Conservation (phyloP, 192 early-diverging fungal genomes). For the Nowakowskiella sp. region DNA sequence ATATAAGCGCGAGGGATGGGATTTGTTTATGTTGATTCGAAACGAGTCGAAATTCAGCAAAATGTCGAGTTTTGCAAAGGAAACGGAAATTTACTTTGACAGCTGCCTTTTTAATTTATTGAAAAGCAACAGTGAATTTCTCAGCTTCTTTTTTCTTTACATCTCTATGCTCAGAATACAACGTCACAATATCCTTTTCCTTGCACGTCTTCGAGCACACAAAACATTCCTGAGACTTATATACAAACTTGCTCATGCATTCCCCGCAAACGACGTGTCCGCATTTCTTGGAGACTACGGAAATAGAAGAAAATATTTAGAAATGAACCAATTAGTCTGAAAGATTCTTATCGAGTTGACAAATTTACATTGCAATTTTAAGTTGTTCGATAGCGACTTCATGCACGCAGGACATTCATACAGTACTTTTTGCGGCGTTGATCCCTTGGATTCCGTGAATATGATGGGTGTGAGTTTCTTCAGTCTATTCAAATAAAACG, state of each 20-base stretch:
- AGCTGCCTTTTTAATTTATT: no score
- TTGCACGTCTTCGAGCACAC: slow-evolving; percentile 60
- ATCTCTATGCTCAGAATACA: slow-evolving; percentile 63
- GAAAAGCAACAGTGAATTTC: no score
- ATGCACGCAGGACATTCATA: slow-evolving; percentile 63
- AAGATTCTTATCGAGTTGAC: not conserved
- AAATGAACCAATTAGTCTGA: not conserved
- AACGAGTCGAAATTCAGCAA: no score
- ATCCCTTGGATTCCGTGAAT: slow-evolving; percentile 44
- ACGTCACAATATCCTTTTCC: slow-evolving; percentile 57
- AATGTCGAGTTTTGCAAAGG: no score
- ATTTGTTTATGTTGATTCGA: no score
- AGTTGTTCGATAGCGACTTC: slow-evolving; percentile 62
- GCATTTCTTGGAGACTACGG: slow-evolving; percentile 51
- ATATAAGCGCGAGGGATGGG: no score
- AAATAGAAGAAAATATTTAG: not conserved
- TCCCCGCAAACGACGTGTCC: slow-evolving; percentile 66
- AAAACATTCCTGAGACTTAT: slow-evolving; percentile 59
- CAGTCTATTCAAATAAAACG: slow-evolving; percentile 28
- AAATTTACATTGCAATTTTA: slow-evolving; percentile 51
- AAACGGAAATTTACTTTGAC: no score
- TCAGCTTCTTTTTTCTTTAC: no score
- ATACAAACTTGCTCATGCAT: slow-evolving; percentile 61
- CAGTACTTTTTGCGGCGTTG: slow-evolving; percentile 25
- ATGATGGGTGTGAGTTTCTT: slow-evolving; percentile 60